These are phyloP conservation scores for Iberis pinnata DNA, from an alignment of 345 rosid genomes.

Conservation along the genomic window DNA sequence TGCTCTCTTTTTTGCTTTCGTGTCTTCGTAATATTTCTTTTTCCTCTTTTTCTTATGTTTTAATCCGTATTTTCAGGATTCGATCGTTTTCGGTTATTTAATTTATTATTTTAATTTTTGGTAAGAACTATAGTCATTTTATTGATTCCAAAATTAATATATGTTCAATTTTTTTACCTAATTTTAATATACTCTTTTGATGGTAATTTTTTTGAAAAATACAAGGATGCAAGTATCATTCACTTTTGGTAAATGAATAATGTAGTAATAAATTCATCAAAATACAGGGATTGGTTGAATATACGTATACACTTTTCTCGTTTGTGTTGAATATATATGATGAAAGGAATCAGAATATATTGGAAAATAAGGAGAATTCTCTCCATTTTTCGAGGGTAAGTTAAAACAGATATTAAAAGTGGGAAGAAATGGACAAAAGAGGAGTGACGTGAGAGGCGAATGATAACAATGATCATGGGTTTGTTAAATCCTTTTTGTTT, in stretches of 20 bases:
- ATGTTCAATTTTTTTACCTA: no score
- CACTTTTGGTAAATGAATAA: slow-evolving; percentile 6
- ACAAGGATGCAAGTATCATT: slow-evolving; percentile 6
- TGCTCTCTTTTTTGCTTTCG: slow-evolving; percentile 15
- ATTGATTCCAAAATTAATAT: no score
- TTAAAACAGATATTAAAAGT: slow-evolving; percentile 26
- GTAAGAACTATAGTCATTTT: no score
- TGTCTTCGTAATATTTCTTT: slow-evolving; percentile 14
- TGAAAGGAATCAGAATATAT: slow-evolving; percentile 16
- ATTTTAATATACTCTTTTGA: neutral
- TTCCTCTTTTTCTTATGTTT: slow-evolving; percentile 8
- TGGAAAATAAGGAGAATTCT: neutral
- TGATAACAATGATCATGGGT: slow-evolving; percentile 31
- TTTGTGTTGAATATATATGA: slow-evolving; percentile 6
- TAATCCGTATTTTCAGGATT: slow-evolving; percentile 20
- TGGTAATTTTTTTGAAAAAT: neutral
- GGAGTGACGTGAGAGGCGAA: slow-evolving; percentile 26
- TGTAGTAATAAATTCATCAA: neutral
- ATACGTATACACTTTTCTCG: neutral
- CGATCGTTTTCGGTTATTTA: no score
- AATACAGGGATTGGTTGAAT: slow-evolving; percentile 12
- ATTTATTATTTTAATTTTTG: neutral
- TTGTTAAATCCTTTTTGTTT: slow-evolving; percentile 27
- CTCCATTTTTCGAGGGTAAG: slow-evolving; percentile 23
- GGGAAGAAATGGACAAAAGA: slow-evolving; percentile 23